phyloP scores from a whole-genome alignment of 78 protist genomes.

The Monosiga brevicollis region DNA sequence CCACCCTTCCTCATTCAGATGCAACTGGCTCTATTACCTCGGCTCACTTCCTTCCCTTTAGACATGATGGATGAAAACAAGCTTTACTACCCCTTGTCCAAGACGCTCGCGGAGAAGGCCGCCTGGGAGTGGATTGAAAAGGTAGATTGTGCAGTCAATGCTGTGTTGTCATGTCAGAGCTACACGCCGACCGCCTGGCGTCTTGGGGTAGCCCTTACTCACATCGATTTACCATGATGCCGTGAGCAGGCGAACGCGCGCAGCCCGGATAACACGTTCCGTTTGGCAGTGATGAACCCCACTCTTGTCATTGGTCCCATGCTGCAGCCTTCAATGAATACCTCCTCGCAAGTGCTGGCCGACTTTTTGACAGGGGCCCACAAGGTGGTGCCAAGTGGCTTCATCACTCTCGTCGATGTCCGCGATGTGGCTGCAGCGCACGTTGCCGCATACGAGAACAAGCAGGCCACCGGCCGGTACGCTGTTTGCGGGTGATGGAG shows the following conservation, averaged over 20 bases:
- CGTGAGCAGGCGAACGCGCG: too few relatives aligned
- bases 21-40: too few relatives aligned
- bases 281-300: background rate
- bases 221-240: too few relatives aligned
- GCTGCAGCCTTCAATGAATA: background rate
- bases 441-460: background rate
- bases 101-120: background rate
- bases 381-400: background rate
- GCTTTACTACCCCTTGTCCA: background rate
- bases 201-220: too few relatives aligned
- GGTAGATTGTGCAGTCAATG: background rate
- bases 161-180: too few relatives aligned
- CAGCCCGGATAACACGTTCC: too few relatives aligned
- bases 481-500: too few relatives aligned
- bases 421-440: background rate
- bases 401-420: background rate
- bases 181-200: too few relatives aligned
- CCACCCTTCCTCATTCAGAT: too few relatives aligned
- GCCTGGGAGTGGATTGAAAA: background rate
- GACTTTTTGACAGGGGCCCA: background rate
- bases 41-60: too few relatives aligned
- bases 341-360: background rate
- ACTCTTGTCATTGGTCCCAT: background rate
- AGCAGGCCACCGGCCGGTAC: background rate
- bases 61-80: background rate